A percentile compares a stretch with the other conserved stretches of the same genome.
These are phyloP conservation scores for Fusarium sp. DNA, from an alignment of 2,329 filamentous ascomycete species.

Conservation along the genomic window DNA sequence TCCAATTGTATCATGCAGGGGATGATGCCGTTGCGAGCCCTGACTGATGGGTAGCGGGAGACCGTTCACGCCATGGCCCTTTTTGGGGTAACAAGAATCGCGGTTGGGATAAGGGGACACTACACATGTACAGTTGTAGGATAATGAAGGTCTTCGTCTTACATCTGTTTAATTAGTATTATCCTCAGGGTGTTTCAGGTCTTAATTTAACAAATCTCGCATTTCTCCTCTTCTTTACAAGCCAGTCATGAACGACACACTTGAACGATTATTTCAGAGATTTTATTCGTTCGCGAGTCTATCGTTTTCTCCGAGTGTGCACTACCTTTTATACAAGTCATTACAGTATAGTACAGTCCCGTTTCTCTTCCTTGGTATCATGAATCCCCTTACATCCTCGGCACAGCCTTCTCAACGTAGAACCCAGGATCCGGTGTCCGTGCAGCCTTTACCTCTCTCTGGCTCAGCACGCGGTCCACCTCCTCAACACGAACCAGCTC, in stretches of 20 bases:
- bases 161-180: constrained; percentile 20
- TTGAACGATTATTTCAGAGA: neutral
- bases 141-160: constrained; percentile 29
- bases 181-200: constrained; percentile 5
- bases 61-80: neutral
- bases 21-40: neutral
- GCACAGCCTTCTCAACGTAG: constrained; percentile 73
- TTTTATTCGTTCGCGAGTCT: constrained; percentile 12
- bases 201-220: neutral
- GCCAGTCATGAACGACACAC: neutral
- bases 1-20: neutral
- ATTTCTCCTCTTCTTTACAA: neutral
- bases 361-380: constrained; percentile 6
- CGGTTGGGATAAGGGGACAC: constrained; percentile 14
- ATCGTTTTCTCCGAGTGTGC: constrained; percentile 4
- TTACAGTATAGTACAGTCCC: constrained; percentile 49
- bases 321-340: constrained; percentile 42
- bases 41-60: neutral
- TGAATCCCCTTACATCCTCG: constrained; percentile 29
- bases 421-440: constrained; percentile 84
- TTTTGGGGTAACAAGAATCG: constrained; percentile 12
- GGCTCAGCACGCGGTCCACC: constrained; percentile 73
- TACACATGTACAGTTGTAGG: constrained; percentile 30
- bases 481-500: constrained; percentile 87
- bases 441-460: constrained; percentile 75